A percentile compares a stretch with the other conserved stretches of the same genome.
Evolutionary conservation across 2,329 filamentous ascomycete species (phyloP).

Genomic region (Epichloe baconii): DNA sequence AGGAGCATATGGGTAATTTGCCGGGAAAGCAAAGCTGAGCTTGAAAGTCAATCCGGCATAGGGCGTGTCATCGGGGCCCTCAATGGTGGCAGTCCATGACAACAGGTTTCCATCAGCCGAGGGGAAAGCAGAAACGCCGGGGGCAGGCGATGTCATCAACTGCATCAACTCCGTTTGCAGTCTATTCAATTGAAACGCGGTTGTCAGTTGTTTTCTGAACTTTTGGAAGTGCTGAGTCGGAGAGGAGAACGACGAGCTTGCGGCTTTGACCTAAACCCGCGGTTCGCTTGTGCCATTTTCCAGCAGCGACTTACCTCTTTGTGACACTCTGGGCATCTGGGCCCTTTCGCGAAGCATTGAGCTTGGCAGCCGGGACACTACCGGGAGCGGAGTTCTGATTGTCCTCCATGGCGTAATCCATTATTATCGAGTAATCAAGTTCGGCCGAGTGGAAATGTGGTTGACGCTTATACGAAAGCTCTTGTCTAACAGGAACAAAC

Average conservation of each 20-base stretch:
- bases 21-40: constrained; percentile 79
- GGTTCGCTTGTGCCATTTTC: neutral
- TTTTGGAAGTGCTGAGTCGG: neutral
- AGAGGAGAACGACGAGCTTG: neutral
- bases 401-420: constrained; percentile 37
- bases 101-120: constrained; percentile 81
- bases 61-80: constrained; percentile 80
- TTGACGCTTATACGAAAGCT: neutral
- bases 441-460: neutral
- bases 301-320: constrained; percentile 45
- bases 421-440: constrained; percentile 9
- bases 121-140: constrained; percentile 90
- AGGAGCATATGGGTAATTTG: constrained; percentile 84
- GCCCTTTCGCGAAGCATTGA: constrained; percentile 41
- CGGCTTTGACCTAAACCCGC: neutral
- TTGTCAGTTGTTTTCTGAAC: neutral
- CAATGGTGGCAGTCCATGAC: constrained; percentile 87
- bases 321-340: constrained; percentile 62
- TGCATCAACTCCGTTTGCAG: constrained; percentile 97
- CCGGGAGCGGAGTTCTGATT: constrained; percentile 56
- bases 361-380: constrained; percentile 47
- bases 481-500: neutral
- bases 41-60: constrained; percentile 85
- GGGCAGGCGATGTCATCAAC: constrained; percentile 89
- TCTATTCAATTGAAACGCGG: constrained; percentile 31